phyloP scores from a whole-genome alignment of 768 basidiomycete species.

The Lepiota brunneoincarnata region DNA sequence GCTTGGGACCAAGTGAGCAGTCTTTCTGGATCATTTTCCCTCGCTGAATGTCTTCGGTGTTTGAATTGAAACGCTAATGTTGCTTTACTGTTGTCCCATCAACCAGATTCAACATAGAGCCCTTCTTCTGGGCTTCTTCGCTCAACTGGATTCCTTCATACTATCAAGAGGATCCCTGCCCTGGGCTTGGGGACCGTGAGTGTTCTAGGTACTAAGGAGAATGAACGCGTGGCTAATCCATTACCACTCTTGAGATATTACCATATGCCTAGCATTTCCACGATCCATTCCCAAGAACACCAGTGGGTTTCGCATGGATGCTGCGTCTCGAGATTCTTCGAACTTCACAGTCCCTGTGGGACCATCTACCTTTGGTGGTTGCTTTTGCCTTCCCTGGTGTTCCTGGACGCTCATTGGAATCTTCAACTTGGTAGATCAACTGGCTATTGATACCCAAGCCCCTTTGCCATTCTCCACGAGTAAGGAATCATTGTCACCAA shows the following conservation, averaged over 20 bases:
- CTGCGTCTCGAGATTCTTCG: slow-evolving; percentile 3
- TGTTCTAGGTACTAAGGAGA: not conserved
- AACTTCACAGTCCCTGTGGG: not conserved
- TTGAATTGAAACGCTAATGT: no score
- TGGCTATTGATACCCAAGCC: slow-evolving; percentile 48
- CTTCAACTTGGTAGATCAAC: slow-evolving; percentile 24
- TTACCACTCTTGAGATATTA: slow-evolving; percentile 41
- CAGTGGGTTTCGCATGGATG: slow-evolving; percentile 2
- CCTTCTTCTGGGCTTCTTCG: slow-evolving; percentile 64
- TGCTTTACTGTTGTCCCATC: not conserved
- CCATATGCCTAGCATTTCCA: slow-evolving; percentile 51
- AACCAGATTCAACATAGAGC: slow-evolving; percentile 42
- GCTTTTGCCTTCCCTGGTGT: slow-evolving; percentile 13
- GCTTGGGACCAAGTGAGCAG: slow-evolving; percentile 52
- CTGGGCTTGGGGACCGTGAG: slow-evolving; percentile 38
- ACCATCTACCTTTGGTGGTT: no score
- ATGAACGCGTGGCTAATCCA: not conserved
- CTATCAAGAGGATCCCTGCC: slow-evolving; percentile 44
- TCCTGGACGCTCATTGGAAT: slow-evolving; percentile 2
- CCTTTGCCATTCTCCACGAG: slow-evolving; percentile 41
- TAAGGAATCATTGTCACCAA: slow-evolving; percentile 15
- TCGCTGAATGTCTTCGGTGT: no score
- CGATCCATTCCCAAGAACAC: slow-evolving; percentile 26
- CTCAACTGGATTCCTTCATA: slow-evolving; percentile 59
- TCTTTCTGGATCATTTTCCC: no score